Evolutionary conservation across 805 yeast genomes (phyloP).

Genomic region (Saccharomycopsis oosterbeekiorum): DNA sequence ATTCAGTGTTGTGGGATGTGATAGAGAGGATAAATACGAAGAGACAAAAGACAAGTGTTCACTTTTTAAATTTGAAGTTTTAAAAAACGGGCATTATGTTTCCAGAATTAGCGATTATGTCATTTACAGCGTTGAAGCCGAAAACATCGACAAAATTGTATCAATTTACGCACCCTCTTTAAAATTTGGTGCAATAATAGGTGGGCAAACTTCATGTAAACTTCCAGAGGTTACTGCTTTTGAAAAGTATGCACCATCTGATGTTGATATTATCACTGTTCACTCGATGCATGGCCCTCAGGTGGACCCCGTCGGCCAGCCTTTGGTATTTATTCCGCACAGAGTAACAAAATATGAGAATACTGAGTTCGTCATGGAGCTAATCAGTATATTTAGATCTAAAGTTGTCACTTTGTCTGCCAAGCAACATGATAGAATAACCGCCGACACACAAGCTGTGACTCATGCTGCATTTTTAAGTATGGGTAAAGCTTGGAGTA

Average conservation of each 20-base stretch:
- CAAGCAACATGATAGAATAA: slow-evolving; percentile 85
- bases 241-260: slow-evolving; percentile 63
- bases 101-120: slow-evolving; percentile 74
- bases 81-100: slow-evolving; percentile 76
- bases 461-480: slow-evolving; percentile 95
- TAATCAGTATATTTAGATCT: slow-evolving; percentile 68
- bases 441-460: slow-evolving; percentile 98
- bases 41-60: slow-evolving; percentile 32
- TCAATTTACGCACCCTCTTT: slow-evolving; percentile 75
- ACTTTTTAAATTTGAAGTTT: slow-evolving; percentile 41
- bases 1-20: slow-evolving; percentile 68
- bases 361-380: slow-evolving; percentile 47
- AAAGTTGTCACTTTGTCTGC: slow-evolving; percentile 70
- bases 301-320: slow-evolving; percentile 85
- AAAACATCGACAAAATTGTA: slow-evolving; percentile 64
- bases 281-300: slow-evolving; percentile 95
- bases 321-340: slow-evolving; percentile 77
- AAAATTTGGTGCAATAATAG: slow-evolving; percentile 81
- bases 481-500: slow-evolving; percentile 96
- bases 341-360: slow-evolving; percentile 44
- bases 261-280: slow-evolving; percentile 73
- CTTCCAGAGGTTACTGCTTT: slow-evolving; percentile 83
- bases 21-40: slow-evolving; percentile 55
- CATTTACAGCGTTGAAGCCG: slow-evolving; percentile 91
- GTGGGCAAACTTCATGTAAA: slow-evolving; percentile 98